Base-by-base conservation (phyloP, 192 early-diverging fungal genomes). In the Rhizoclosmatium globosum region DNA sequence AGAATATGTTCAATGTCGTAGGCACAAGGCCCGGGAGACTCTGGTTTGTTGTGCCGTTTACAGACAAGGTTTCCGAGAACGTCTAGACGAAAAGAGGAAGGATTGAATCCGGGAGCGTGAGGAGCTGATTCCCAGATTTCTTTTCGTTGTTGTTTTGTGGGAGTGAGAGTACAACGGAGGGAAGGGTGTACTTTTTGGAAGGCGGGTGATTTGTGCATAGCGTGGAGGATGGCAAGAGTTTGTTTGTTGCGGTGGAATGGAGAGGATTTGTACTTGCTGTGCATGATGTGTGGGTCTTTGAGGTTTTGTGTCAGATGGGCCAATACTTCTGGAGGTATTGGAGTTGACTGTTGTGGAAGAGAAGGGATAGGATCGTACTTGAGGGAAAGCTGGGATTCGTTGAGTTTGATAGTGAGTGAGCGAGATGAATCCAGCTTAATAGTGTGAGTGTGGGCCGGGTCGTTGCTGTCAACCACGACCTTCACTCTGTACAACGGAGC, bases 1-100 rank as follows among this genome's bases (percentile, higher is more conserved):
- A 57, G 11, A 23, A 71, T 71, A 42, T 71, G 69, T 38, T 71
- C 69, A 44, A 71, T 71, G 41, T 71, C 69, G 38, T 56, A 71
- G 15, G 69, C 69, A 19, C 47, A 38, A 19, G 50, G 69, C 38
- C 66, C 66, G 3, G 46, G 41, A 46, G 45, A 19, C 15, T 43
- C 53, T 6, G 31, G 47, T 11, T 48, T 57, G 50, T 71, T 71
- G 50, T 71, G 69, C 2, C 21, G 42, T 48, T 71, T 71, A 48
- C 69, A 71, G 38, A 71, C 69, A 7, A 71, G 50, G 15, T n/a
- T 15, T 11, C 69, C 69, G 13, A 71, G 69, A 19, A 71, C 69
- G 39, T 71, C 69, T 19, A 48, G 69, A 15, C 69, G 69, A 42
- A 71, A 71, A 7, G 50, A 56, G 38, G 11, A 15, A 2, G 69